Conservation (phyloP, 1,139 yeast genomes). For the Yamadazyma mexicana region DNA sequence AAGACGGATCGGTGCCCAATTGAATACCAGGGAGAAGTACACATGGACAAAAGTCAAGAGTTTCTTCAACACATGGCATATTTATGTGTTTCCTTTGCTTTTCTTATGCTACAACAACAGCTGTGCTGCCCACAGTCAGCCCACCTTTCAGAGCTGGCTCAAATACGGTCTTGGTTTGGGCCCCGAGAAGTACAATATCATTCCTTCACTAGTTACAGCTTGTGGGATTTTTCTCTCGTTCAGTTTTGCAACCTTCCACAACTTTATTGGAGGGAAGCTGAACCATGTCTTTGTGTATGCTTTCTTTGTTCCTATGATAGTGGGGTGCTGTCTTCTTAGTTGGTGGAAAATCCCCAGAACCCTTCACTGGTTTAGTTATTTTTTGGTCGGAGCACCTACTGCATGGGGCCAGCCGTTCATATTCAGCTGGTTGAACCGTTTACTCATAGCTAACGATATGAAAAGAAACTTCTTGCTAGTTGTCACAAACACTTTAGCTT, state of each 20-base stretch:
- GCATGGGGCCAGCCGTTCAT: constrained; percentile 47
- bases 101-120: constrained; percentile 52
- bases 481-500: constrained; percentile 50
- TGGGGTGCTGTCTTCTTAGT: constrained; percentile 46
- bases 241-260: constrained; percentile 41
- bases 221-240: constrained; percentile 43
- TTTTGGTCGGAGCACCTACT: constrained; percentile 47
- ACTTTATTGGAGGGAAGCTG: constrained; percentile 42
- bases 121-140: constrained; percentile 43
- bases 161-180: constrained; percentile 40
- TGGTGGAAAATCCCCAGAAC: constrained; percentile 48
- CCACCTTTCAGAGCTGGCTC: constrained; percentile 57
- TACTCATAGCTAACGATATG: constrained; percentile 46
- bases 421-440: constrained; percentile 56
- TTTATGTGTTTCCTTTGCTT: constrained; percentile 47
- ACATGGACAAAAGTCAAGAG: constrained; percentile 39
- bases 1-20: constrained; percentile 46
- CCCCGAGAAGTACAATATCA: constrained; percentile 44
- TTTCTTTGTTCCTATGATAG: constrained; percentile 34
- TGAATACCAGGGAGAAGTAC: constrained; percentile 44
- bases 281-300: constrained; percentile 36
- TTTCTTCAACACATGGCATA: constrained; percentile 51
- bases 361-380: constrained; percentile 51
- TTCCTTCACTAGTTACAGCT: constrained; percentile 48
- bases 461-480: constrained; percentile 53